phyloP scores from a whole-genome alignment of 176 grass and related monocot genomes.

The Panicum miliaceum region DNA sequence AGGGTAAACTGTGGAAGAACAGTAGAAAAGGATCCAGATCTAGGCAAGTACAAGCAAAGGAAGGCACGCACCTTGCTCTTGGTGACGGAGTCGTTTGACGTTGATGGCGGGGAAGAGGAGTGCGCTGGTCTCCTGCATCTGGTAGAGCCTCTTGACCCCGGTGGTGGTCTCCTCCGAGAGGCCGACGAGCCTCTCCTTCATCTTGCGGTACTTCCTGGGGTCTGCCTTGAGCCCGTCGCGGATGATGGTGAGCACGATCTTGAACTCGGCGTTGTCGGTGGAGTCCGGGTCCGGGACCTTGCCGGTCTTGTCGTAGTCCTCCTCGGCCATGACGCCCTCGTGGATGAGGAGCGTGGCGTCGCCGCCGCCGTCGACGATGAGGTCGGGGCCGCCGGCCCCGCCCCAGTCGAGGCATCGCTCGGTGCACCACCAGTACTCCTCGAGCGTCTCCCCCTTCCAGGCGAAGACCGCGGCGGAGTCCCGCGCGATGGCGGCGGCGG shows the following conservation, averaged over 20 bases:
- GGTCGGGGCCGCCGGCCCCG: constrained; percentile 68
- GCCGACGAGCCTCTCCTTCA: constrained; percentile 92
- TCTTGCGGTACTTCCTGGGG: constrained; percentile 85
- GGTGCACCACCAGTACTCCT: constrained; percentile 99
- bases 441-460: constrained; percentile 94
- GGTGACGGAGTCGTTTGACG: constrained; percentile 96
- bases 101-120: constrained; percentile 95
- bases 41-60: neutral
- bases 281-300: constrained; percentile 74
- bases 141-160: constrained; percentile 86
- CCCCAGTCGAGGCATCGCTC: constrained; percentile 98
- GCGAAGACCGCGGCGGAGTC: constrained; percentile 91
- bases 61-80: constrained; percentile 83
- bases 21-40: neutral
- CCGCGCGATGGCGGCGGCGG: constrained; percentile 89
- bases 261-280: constrained; percentile 97
- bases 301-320: constrained; percentile 80
- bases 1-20: neutral
- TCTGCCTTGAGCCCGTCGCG: constrained; percentile 78
- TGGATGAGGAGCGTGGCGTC: constrained; percentile 94
- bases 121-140: constrained; percentile 77
- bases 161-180: constrained; percentile 98
- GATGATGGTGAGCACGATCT: constrained; percentile 91
- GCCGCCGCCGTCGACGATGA: constrained; percentile 93
- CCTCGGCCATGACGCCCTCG: constrained; percentile 91